phyloP scores from a whole-genome alignment of 352 stramenopile genomes.

The Globisporangium solare region DNA sequence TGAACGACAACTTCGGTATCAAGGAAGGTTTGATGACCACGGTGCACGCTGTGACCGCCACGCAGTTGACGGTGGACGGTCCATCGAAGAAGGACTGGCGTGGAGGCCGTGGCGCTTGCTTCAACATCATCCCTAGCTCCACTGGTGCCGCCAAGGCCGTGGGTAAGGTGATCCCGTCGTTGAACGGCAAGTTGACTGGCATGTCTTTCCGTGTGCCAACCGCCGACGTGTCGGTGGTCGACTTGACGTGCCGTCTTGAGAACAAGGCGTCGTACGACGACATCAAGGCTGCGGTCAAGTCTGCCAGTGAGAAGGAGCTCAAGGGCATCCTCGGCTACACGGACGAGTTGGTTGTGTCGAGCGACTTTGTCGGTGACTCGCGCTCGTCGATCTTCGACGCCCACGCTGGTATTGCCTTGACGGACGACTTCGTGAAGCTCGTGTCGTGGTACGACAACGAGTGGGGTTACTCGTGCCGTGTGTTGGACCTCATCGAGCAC shows the following conservation, averaged over 20 bases:
- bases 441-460: slow-evolving; percentile 99
- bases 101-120: slow-evolving; percentile 94
- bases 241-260: slow-evolving; percentile 78
- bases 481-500: slow-evolving; percentile 97
- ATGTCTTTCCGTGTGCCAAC: slow-evolving; percentile 92
- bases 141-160: slow-evolving; percentile 98
- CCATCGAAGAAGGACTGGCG: slow-evolving; percentile 99
- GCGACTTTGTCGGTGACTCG: slow-evolving; percentile 95
- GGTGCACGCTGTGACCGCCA: slow-evolving; percentile 97
- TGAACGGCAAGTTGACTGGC: slow-evolving; percentile 91
- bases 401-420: slow-evolving; percentile 96
- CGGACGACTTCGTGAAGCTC: slow-evolving; percentile 98
- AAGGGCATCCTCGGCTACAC: slow-evolving; percentile 98
- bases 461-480: slow-evolving; percentile 96
- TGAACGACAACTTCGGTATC: slow-evolving; percentile 99
- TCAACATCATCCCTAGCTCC: slow-evolving; percentile 99
- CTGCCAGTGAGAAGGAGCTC: slow-evolving; percentile 90
- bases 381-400: slow-evolving; percentile 98
- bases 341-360: slow-evolving; percentile 96
- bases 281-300: slow-evolving; percentile 96
- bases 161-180: slow-evolving; percentile 96
- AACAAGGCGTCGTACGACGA: slow-evolving; percentile 96
- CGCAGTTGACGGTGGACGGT: slow-evolving; percentile 97
- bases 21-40: slow-evolving; percentile 99
- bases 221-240: slow-evolving; percentile 87